Evolutionary conservation across 2,329 filamentous ascomycete species (phyloP).

Genomic region (Aurifilum marmelostoma): DNA sequence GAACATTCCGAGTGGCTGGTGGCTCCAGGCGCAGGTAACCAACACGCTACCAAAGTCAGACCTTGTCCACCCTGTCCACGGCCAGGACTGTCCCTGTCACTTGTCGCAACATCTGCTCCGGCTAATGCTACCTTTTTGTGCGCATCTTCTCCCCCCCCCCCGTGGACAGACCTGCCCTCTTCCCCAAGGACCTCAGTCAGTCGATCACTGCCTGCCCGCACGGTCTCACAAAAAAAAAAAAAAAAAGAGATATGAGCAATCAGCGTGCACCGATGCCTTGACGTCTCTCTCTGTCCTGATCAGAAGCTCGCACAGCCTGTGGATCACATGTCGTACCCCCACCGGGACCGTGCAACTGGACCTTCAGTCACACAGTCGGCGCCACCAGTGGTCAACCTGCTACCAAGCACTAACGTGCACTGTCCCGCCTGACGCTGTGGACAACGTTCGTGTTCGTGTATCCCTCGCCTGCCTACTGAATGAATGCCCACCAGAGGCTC

Average conservation of each 20-base stretch:
- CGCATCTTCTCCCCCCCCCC: neutral
- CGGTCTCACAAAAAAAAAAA: no score
- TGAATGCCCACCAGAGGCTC: no score
- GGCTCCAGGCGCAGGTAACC: neutral
- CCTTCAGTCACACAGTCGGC: constrained; percentile 11
- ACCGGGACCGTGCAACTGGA: neutral
- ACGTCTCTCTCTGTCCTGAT: neutral
- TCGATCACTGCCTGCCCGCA: neutral
- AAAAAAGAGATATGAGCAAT: neutral
- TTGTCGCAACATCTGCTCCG: neutral
- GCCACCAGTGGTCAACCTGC: neutral
- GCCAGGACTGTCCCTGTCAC: neutral
- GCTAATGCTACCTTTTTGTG: no score
- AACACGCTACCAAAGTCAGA: neutral
- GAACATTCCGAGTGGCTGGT: constrained; percentile 8
- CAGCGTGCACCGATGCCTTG: neutral
- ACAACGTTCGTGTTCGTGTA: neutral
- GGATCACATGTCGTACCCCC: neutral
- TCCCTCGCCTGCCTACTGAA: no score
- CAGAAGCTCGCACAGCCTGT: constrained; percentile 1
- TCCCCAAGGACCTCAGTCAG: neutral
- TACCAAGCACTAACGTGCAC: neutral
- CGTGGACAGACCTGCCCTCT: neutral
- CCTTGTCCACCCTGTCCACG: neutral
- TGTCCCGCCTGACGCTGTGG: neutral